Percentiles rank a stretch among this genome's conserved stretches.
These are phyloP conservation scores for Peniophora sp. DNA, from an alignment of 1,284 basidiomycete genomes.

Conservation along the genomic window DNA sequence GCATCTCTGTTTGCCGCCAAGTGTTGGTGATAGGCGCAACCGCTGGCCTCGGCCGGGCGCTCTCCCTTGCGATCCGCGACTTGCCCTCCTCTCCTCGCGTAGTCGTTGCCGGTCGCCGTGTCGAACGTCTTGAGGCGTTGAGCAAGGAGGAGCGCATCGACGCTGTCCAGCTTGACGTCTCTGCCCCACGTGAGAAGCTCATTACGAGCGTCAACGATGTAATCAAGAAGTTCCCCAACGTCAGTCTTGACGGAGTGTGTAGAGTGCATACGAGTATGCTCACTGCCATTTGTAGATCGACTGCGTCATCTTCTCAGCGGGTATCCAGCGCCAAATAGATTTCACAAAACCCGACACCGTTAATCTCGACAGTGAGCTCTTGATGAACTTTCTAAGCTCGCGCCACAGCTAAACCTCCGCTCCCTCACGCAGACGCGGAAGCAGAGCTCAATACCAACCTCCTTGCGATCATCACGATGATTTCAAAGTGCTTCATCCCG, in stretches of 20 bases:
- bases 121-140: slow-evolving; percentile 43
- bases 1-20: slow-evolving; percentile 45
- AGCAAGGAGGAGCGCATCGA: slow-evolving; percentile 23
- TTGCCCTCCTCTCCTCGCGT: slow-evolving; percentile 45
- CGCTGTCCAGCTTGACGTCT: slow-evolving; percentile 35
- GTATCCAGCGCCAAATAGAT: slow-evolving; percentile 45
- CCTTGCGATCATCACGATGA: slow-evolving; percentile 40
- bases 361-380: slow-evolving; percentile 35
- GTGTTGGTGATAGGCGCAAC: slow-evolving; percentile 57
- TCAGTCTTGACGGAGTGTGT: slow-evolving; percentile 15
- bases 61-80: slow-evolving; percentile 44
- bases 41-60: slow-evolving; percentile 50
- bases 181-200: slow-evolving; percentile 28
- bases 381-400: background rate
- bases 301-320: slow-evolving; percentile 37
- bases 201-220: slow-evolving; percentile 33
- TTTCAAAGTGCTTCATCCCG: slow-evolving; percentile 41
- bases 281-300: slow-evolving; percentile 37
- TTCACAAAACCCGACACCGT: slow-evolving; percentile 40
- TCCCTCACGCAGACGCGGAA: slow-evolving; percentile 28
- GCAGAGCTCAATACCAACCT: slow-evolving; percentile 53
- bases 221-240: slow-evolving; percentile 38
- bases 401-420: background rate
- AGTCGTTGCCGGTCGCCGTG: slow-evolving; percentile 46
- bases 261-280: background rate